phyloP scores from a whole-genome alignment of 75 land plant genomes.

The Adiantum capillusveneris region DNA sequence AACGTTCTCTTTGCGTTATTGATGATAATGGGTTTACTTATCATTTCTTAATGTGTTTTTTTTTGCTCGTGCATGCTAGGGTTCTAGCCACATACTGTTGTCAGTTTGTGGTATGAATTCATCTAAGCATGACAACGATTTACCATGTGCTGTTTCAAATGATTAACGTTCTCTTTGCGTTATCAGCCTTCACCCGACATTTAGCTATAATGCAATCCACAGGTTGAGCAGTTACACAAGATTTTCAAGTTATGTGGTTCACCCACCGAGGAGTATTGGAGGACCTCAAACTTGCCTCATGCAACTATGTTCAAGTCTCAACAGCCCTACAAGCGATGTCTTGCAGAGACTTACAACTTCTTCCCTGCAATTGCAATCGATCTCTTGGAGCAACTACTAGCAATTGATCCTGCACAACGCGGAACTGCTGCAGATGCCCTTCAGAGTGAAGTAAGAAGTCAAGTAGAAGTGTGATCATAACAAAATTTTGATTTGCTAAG shows the following conservation, averaged over 20 bases:
- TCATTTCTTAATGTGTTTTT: no score
- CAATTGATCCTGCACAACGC: neutral
- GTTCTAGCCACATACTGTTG: no score
- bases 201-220: no score
- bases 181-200: no score
- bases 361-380: neutral
- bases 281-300: neutral
- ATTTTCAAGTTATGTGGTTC: slow-evolving; percentile 6
- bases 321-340: neutral
- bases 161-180: no score
- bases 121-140: no score
- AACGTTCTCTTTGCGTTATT: no score
- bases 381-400: neutral
- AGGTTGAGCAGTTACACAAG: slow-evolving; percentile 2
- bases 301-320: neutral
- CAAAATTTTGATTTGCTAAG: neutral
- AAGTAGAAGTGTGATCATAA: neutral
- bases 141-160: no score
- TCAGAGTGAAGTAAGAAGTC: neutral
- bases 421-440: neutral
- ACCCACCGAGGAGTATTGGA: slow-evolving; percentile 3
- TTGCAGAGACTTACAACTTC: neutral
- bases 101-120: no score
- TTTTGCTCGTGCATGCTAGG: no score
- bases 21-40: no score